Conservation (phyloP, 139 green algal genomes). For the Asterochloris sp. region DNA sequence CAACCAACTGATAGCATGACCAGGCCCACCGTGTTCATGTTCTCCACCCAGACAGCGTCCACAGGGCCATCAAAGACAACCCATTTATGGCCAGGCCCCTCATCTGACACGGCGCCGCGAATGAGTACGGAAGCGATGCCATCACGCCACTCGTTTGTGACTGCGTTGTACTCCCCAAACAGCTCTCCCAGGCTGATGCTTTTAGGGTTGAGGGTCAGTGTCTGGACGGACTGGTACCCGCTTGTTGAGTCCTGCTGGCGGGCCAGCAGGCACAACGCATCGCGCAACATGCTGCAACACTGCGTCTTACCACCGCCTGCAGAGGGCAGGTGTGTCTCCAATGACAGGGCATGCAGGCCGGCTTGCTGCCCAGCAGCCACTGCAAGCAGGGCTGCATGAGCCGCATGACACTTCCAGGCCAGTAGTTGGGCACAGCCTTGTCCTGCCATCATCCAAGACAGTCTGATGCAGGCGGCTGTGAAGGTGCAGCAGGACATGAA, state of each 20-base stretch:
- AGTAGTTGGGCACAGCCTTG: too few species aligned
- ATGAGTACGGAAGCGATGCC: slow-evolving; percentile 74
- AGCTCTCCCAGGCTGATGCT: slow-evolving; percentile 88
- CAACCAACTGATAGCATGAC: background rate
- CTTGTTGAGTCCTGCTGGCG: background rate
- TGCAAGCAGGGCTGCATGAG: too few species aligned
- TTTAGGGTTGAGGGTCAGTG: slow-evolving; percentile 73
- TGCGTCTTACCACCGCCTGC: slow-evolving; percentile 11
- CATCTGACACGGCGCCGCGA: slow-evolving; percentile 63
- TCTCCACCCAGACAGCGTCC: slow-evolving; percentile 20
- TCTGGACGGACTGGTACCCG: background rate
- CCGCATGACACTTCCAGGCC: too few species aligned
- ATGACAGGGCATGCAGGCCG: too few species aligned
- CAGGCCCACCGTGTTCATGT: slow-evolving; percentile 14
- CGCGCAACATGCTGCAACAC: slow-evolving; percentile 8
- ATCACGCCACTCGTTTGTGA: slow-evolving; percentile 87
- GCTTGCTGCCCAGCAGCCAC: too few species aligned
- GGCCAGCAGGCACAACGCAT: background rate
- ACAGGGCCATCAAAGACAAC: slow-evolving; percentile 58
- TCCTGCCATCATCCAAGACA: too few species aligned
- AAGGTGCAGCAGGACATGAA: too few species aligned
- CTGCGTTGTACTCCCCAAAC: slow-evolving; percentile 82
- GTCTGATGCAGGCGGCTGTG: too few species aligned
- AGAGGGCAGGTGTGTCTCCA: background rate
- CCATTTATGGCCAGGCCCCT: slow-evolving; percentile 63